Conservation (phyloP, 495 filamentous ascomycete species). For the Trypethelium eluteriae region DNA sequence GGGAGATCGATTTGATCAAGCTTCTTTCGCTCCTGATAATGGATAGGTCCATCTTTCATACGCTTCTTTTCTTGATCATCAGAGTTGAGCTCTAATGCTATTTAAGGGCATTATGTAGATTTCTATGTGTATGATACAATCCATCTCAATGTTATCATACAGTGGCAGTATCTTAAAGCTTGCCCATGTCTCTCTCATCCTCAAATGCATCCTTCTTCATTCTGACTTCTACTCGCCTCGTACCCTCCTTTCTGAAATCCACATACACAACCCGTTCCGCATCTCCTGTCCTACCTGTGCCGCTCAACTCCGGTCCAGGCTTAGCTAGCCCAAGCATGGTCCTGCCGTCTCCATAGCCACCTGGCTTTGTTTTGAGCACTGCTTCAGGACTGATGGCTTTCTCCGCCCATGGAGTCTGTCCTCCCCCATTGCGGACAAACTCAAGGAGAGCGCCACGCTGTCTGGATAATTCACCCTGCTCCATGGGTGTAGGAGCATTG, state of each 20-base stretch:
- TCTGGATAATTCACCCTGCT: conserved; percentile 41
- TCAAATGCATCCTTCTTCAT: conserved; percentile 32
- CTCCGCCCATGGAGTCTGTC: conserved; percentile 60
- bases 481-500: conserved; percentile 31
- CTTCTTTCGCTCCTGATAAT: too few species aligned
- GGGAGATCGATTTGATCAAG: too few species aligned
- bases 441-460: conserved; percentile 50
- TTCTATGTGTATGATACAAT: neutral
- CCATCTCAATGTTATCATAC: neutral
- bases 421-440: conserved; percentile 49
- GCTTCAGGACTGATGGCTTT: conserved; percentile 68
- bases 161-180: neutral
- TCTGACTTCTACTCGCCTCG: conserved; percentile 34
- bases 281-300: conserved; percentile 56
- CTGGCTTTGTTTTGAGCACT: conserved; percentile 43
- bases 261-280: conserved; percentile 66
- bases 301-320: conserved; percentile 61
- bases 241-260: conserved; percentile 44
- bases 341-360: conserved; percentile 42
- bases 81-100: too few species aligned
- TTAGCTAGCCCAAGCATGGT: conserved; percentile 60
- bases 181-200: conserved; percentile 17
- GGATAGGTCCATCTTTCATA: too few species aligned
- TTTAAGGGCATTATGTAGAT: too few species aligned
- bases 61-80: too few species aligned